Percentiles rank a stretch among this genome's conserved stretches.
These are phyloP conservation scores for Dioscorea alata DNA, from an alignment of 106 monocot genomes.

Conservation along the genomic window DNA sequence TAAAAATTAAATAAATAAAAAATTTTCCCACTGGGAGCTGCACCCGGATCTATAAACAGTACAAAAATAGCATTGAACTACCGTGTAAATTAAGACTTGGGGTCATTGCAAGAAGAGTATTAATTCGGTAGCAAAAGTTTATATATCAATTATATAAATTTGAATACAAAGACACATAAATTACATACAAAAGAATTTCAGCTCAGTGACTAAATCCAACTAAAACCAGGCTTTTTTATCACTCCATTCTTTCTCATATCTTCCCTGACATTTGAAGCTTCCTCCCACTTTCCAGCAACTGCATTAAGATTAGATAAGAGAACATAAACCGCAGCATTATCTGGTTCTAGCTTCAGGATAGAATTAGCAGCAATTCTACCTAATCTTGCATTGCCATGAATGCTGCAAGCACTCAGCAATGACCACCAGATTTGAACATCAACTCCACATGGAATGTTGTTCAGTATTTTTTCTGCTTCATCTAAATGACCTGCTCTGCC, in stretches of 20 bases:
- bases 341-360: slow-evolving; percentile 28
- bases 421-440: slow-evolving; percentile 37
- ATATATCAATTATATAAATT: too few relatives aligned
- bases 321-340: slow-evolving; percentile 26
- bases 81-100: too few relatives aligned
- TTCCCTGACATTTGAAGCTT: slow-evolving; percentile 27
- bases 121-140: too few relatives aligned
- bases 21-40: too few relatives aligned
- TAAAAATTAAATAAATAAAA: too few relatives aligned
- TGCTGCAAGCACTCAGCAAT: slow-evolving; percentile 30
- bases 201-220: slow-evolving; percentile 25
- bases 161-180: too few relatives aligned
- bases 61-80: too few relatives aligned
- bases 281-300: slow-evolving; percentile 29
- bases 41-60: too few relatives aligned
- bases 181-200: too few relatives aligned
- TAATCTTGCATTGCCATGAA: slow-evolving; percentile 24
- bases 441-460: slow-evolving; percentile 10
- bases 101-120: too few relatives aligned
- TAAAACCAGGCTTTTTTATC: slow-evolving; percentile 27
- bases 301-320: slow-evolving; percentile 36
- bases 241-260: slow-evolving; percentile 23
- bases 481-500: slow-evolving; percentile 31
- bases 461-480: slow-evolving; percentile 27
- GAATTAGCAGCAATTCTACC: slow-evolving; percentile 18